phyloP scores from a whole-genome alignment of 2,329 filamentous ascomycete genomes.

The Cordyceps pruinosa region DNA sequence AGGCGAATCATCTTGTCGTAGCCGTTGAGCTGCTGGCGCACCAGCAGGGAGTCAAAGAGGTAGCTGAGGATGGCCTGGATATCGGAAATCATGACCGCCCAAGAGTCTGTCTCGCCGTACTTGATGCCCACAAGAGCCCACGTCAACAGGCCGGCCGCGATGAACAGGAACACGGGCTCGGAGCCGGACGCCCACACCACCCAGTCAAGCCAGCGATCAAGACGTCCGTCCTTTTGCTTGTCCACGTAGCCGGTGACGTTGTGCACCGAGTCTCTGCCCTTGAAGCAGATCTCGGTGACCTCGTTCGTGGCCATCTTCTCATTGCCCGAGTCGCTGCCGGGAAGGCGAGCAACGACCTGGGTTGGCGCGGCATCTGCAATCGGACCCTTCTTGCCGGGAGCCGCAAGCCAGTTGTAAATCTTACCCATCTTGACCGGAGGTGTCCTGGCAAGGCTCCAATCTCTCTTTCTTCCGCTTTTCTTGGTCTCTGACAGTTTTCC shows the following conservation, averaged over 20 bases:
- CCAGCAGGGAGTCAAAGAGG: slow-evolving; percentile 31
- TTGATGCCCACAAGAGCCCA: slow-evolving; percentile 26
- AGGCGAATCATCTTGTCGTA: slow-evolving; percentile 23
- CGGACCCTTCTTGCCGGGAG: slow-evolving; percentile 12
- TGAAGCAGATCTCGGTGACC: neutral
- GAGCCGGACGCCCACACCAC: slow-evolving; percentile 18
- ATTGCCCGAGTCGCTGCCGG: neutral
- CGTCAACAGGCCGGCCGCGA: slow-evolving; percentile 23
- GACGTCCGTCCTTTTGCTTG: slow-evolving; percentile 10
- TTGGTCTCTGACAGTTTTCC: neutral
- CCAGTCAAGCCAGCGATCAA: slow-evolving; percentile 19
- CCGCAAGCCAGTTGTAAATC: slow-evolving; percentile 7
- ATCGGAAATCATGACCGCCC: slow-evolving; percentile 31
- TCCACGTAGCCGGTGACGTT: slow-evolving; percentile 18
- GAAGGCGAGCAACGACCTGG: slow-evolving; percentile 2
- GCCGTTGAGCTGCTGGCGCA: slow-evolving; percentile 31
- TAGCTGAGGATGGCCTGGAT: slow-evolving; percentile 31
- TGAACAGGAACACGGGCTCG: slow-evolving; percentile 21
- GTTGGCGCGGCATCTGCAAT: slow-evolving; percentile 12
- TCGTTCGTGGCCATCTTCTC: neutral
- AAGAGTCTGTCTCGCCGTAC: slow-evolving; percentile 26
- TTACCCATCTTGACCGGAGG: neutral
- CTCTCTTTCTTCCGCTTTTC: neutral
- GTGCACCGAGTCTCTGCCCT: neutral
- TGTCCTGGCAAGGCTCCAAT: neutral